A percentile compares a stretch with the other conserved stretches of the same genome.
These are phyloP conservation scores for Eustoma russellianum DNA, from an alignment of 257 asterid species.

Conservation along the genomic window DNA sequence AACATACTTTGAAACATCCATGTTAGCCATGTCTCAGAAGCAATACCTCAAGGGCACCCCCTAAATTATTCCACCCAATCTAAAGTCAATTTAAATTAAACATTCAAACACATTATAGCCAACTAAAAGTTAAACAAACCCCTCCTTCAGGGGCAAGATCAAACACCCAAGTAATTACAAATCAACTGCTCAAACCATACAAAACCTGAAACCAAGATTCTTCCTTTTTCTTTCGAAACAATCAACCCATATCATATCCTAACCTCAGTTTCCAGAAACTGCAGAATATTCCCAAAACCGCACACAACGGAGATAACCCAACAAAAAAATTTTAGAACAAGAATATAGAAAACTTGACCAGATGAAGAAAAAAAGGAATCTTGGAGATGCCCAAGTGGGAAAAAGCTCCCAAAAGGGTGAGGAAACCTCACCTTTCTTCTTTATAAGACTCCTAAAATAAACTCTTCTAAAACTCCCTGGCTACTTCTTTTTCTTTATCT, in stretches of 20 bases:
- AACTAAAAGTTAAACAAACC: slow-evolving; percentile 9
- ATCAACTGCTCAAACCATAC: slow-evolving; percentile 4
- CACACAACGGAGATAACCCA: slow-evolving; percentile 2
- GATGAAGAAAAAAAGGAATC: slow-evolving; percentile 4
- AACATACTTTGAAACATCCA: slow-evolving; percentile 61
- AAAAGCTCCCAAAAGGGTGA: slow-evolving; percentile 12
- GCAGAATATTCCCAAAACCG: slow-evolving; percentile 3
- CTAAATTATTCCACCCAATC: slow-evolving; percentile 12
- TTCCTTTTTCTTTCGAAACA: slow-evolving; percentile 1
- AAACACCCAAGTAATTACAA: slow-evolving; percentile 1
- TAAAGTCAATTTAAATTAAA: slow-evolving; percentile 25
- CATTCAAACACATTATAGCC: slow-evolving; percentile 5
- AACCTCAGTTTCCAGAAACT: slow-evolving; percentile 12
- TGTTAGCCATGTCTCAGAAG: slow-evolving; percentile 47
- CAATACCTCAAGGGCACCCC: slow-evolving; percentile 7
- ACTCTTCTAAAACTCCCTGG: slow-evolving; percentile 15
- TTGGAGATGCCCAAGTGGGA: background rate
- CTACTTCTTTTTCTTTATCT: slow-evolving; percentile 9
- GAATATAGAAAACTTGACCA: slow-evolving; percentile 1
- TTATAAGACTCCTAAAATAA: slow-evolving; percentile 10
- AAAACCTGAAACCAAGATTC: slow-evolving; percentile 2
- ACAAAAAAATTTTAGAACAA: slow-evolving; percentile 3
- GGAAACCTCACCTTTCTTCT: slow-evolving; percentile 32
- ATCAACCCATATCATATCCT: slow-evolving; percentile 6
- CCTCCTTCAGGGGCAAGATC: slow-evolving; percentile 13